Conservation (phyloP, 495 filamentous ascomycete species). For the Friedmanniomyces simplex region DNA sequence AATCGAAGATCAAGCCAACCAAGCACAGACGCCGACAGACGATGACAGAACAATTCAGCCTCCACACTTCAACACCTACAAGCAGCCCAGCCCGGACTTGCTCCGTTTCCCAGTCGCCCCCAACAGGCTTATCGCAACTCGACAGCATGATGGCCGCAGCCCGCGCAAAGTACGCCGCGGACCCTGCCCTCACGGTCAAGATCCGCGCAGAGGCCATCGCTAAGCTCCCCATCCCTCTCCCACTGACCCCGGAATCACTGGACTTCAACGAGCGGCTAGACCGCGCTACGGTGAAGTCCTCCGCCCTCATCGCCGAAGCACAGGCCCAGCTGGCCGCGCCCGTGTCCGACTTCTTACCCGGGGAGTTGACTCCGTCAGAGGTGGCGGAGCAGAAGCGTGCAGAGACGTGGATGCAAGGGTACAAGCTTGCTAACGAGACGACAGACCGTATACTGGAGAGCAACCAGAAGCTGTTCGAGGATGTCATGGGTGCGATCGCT, state of each 20-base stretch:
- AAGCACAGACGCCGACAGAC: background rate
- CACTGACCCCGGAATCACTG: background rate
- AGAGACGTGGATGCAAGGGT: background rate
- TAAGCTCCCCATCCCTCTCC: background rate
- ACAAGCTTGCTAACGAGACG: background rate
- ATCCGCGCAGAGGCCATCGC: background rate
- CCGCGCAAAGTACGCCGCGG: background rate
- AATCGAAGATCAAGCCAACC: no score
- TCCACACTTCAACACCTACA: background rate
- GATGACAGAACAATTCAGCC: background rate
- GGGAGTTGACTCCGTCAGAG: background rate
- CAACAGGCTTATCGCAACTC: background rate
- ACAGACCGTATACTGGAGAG: background rate
- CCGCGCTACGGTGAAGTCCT: background rate
- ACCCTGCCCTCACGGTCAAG: background rate
- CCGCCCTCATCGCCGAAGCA: background rate
- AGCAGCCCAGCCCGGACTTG: background rate
- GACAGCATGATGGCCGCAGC: constrained; percentile 1
- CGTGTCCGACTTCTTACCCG: background rate
- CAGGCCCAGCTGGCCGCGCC: background rate
- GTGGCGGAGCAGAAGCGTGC: background rate
- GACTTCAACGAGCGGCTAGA: constrained; percentile 1
- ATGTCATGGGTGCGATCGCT: background rate
- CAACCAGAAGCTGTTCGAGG: background rate
- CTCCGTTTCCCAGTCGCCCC: background rate